Percentiles rank a stretch among this genome's conserved stretches.
Conservation (phyloP, 176 grass and related monocot genomes). For the Guadua angustifolia region DNA sequence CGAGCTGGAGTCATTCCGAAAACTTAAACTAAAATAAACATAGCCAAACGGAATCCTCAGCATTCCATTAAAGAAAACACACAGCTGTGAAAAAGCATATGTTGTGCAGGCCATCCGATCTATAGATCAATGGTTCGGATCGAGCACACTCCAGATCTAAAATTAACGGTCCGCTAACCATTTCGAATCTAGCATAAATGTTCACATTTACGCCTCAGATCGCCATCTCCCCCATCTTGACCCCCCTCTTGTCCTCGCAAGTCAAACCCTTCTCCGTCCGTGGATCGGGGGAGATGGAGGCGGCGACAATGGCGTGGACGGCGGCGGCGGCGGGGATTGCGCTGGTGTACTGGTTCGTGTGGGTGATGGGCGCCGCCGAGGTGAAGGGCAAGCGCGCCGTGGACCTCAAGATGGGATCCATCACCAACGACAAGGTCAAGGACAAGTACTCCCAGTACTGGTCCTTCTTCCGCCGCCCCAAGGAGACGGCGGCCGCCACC, state of each 20-base stretch:
- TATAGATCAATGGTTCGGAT: too few species aligned
- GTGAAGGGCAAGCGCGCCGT: constrained; percentile 76
- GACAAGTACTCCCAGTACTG: constrained; percentile 79
- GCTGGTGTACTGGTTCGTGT: constrained; percentile 72
- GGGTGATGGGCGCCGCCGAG: constrained; percentile 79
- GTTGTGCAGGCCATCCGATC: too few species aligned
- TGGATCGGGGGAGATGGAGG: constrained; percentile 56
- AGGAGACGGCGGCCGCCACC: constrained; percentile 55
- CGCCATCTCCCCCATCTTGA: constrained; percentile 12
- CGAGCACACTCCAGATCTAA: too few species aligned
- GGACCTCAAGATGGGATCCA: constrained; percentile 75
- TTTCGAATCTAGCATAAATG: neutral
- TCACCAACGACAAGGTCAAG: constrained; percentile 58
- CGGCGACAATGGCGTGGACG: constrained; percentile 53
- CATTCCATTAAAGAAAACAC: too few species aligned
- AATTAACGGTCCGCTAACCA: too few species aligned
- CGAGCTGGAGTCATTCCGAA: too few species aligned
- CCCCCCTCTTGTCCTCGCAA: neutral
- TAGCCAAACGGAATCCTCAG: too few species aligned
- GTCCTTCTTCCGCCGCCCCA: constrained; percentile 74
- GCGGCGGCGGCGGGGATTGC: constrained; percentile 45
- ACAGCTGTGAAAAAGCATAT: too few species aligned
- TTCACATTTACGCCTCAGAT: constrained; percentile 27
- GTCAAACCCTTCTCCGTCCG: constrained; percentile 9
- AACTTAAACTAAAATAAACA: too few species aligned